Base-by-base conservation (phyloP, 2,329 filamentous ascomycete genomes). In the Ceratocystis ficicola region DNA sequence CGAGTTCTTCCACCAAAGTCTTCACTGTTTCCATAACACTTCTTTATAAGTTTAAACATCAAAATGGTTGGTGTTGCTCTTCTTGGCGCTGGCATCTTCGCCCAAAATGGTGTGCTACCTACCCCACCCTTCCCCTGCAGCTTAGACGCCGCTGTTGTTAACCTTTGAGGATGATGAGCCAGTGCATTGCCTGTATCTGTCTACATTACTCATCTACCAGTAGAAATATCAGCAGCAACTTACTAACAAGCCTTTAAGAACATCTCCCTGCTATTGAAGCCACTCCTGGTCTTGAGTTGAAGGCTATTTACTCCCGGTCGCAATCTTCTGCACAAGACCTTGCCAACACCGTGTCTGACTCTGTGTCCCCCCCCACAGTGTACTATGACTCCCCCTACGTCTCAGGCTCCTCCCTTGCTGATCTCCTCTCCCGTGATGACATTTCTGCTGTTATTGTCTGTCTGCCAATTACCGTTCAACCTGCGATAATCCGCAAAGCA, bases 271-370 rank as follows among this genome's bases (percentile, higher is more conserved):
- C 86, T 57, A 80, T 89, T 64, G 75, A 81, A 69, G 78, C 80
- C 32, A 78, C 75, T 65, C 72, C 77, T 7, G 65, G 71, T 46
- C 75, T 88, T 10, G 73, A 75, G 12, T 79, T 89, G 69, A 86
- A 84, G 74, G 84, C 85, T 25, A 77, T 87, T 69, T 89, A 86
- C 75, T 87, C 85, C 2, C 82, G 86, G 64, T 83, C 83, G 10
- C 77, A 82, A 63, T 74, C 77, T 20, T 84, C 84, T 0, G 85
- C 84, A n/a, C 71, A 80, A 69, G 30, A 36, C 10, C 64, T 69
- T 25, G 67, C 65, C 30, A 20, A 44, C 3, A 44, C 12, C 44
- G 44, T 44, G 5, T 25, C 57, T 20, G 28, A 32, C 8, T 32
- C 52, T 32, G 12, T 17, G 6, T 22, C 46, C 17, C 7, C 44